Base-by-base conservation (phyloP, 441 rosid genomes). In the Pelargonium cotyledonis region DNA sequence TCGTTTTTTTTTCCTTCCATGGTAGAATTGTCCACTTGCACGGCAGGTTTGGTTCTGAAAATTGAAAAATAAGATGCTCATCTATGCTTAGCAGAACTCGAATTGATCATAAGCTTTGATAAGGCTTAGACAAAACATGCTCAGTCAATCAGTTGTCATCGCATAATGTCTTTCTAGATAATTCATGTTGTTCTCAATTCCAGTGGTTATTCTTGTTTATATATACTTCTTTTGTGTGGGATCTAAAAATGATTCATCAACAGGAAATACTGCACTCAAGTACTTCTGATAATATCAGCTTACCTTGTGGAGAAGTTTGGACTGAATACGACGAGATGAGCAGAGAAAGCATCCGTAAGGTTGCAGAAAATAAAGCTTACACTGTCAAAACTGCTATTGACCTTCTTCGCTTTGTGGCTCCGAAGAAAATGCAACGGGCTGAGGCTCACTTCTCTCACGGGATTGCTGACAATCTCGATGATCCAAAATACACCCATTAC, bases 251-350 rank as follows among this genome's bases (percentile, higher is more conserved):
- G 46, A 83, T 85, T 23, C 0, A 51, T 51, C 18, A n/a, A n/a
- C 18, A 51, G 57, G 57, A 51, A 51, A 51, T 51, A 51, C 1
- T 51, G 57, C 16, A 16, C 57, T 11, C 53, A 12, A 92, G 89
- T 73, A 97, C 96, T 65, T 73, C 69, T 64, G 85, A 80, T 76
- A 74, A 81, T 64, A 92, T 86, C 68, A 95, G 89, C 74, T 77
- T 78, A 23, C 77, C 87, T 11, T 90, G 98, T 61, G 80, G 83
- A 66, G 98, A 95, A 68, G 89, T 88, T 70, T 90, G 96, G 98
- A 89, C 99, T 0, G 99, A 95, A 78, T 95, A 95, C 78, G 90
- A 90, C 80, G 99, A 95, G 51, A 95, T 95, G 95, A 96, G 97
- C 66, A 62, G 77, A 73, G 93, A 82, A 73, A 97, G 99, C 67